A percentile compares a stretch with the other conserved stretches of the same genome.
phyloP scores from a whole-genome alignment of 805 yeast genomes.

The Myxozyma lipomycoides region DNA sequence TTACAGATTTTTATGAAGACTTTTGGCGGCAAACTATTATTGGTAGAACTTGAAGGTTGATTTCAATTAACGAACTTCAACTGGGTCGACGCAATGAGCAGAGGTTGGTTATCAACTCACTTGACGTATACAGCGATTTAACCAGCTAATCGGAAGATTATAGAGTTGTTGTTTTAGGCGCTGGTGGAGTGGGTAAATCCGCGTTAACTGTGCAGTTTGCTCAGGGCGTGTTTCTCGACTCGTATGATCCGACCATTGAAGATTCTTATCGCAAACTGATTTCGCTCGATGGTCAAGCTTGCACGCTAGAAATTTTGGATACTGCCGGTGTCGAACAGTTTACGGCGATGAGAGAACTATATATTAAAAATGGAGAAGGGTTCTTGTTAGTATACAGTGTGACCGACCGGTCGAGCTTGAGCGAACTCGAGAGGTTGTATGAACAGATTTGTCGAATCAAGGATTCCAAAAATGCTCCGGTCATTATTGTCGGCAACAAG shows the following conservation, averaged over 20 bases:
- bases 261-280: constrained; percentile 90
- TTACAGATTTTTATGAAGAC: too few relatives aligned
- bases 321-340: constrained; percentile 95
- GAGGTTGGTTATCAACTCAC: too few relatives aligned
- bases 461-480: constrained; percentile 64
- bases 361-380: constrained; percentile 69
- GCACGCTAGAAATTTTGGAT: constrained; percentile 83
- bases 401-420: constrained; percentile 69
- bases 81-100: too few relatives aligned
- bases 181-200: constrained; percentile 92
- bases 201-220: constrained; percentile 26
- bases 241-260: constrained; percentile 93
- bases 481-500: constrained; percentile 90
- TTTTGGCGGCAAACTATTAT: too few relatives aligned
- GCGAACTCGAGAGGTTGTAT: constrained; percentile 73
- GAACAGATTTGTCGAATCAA: constrained; percentile 85
- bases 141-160: too few relatives aligned
- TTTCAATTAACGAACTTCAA: too few relatives aligned
- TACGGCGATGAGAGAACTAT: constrained; percentile 86
- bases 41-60: too few relatives aligned
- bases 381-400: constrained; percentile 82
- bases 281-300: constrained; percentile 82
- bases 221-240: constrained; percentile 24
- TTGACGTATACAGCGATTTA: too few relatives aligned
- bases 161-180: constrained; percentile 83